Conservation (phyloP, 1,284 basidiomycete genomes). For the Veloporphyrellus conicus region DNA sequence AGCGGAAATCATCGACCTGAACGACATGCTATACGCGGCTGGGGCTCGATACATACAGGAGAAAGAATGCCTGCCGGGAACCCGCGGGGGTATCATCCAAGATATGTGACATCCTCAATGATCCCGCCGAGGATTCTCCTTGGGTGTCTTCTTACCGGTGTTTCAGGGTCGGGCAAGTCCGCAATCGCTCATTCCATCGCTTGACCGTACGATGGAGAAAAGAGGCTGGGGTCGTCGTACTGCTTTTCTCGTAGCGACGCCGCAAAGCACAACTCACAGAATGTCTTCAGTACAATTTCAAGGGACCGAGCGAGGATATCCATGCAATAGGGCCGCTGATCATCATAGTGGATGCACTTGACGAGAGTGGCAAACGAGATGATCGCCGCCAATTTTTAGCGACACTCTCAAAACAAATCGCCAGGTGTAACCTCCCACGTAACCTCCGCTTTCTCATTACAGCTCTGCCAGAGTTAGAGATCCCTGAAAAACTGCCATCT, state of each 20-base stretch:
- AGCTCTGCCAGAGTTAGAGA: no score
- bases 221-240: background rate
- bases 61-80: background rate
- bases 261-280: no score
- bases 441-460: no score
- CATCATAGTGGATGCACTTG: no score
- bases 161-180: background rate
- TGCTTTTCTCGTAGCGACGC: background rate
- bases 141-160: background rate
- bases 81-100: background rate
- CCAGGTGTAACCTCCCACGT: no score
- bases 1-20: background rate
- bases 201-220: background rate
- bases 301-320: no score
- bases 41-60: background rate
- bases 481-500: no score
- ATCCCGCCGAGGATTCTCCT: background rate
- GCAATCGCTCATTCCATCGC: background rate
- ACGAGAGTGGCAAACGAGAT: no score
- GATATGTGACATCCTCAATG: background rate
- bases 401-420: no score
- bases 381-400: no score
- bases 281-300: no score
- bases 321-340: no score
- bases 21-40: background rate